Conservation (phyloP, 805 yeast genomes). For the Tetrapisispora fleetii region DNA sequence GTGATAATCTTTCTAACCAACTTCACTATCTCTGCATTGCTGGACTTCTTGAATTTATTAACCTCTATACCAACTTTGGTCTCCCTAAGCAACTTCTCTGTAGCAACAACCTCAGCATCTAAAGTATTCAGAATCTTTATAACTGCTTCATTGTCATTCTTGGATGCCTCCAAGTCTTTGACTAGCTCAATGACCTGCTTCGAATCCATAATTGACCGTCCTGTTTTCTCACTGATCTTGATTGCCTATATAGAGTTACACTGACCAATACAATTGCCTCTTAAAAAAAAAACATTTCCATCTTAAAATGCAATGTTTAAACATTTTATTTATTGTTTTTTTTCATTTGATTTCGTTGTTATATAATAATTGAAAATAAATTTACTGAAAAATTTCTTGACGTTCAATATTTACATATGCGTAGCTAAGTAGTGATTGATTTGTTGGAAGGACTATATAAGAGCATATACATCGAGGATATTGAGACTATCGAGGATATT, state of each 20-base stretch:
- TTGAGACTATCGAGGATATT: too few relatives aligned
- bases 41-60: conserved; percentile 67
- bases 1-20: conserved; percentile 76
- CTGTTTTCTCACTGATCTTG: neutral
- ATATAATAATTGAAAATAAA: too few relatives aligned
- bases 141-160: conserved; percentile 47
- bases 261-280: too few relatives aligned
- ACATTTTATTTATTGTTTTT: neutral
- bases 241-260: too few relatives aligned
- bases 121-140: conserved; percentile 56
- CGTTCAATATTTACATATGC: too few relatives aligned
- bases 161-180: conserved; percentile 62
- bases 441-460: too few relatives aligned
- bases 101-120: conserved; percentile 64
- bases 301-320: neutral
- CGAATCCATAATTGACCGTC: conserved; percentile 43
- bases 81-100: conserved; percentile 74
- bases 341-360: neutral
- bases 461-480: too few relatives aligned
- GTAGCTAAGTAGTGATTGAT: too few relatives aligned
- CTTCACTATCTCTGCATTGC: conserved; percentile 53
- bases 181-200: conserved; percentile 64
- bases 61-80: conserved; percentile 97
- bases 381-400: too few relatives aligned
- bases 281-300: too few relatives aligned